These are phyloP conservation scores for Magnolia sinica DNA, from an alignment of 164 flowering plant species.

Conservation along the genomic window DNA sequence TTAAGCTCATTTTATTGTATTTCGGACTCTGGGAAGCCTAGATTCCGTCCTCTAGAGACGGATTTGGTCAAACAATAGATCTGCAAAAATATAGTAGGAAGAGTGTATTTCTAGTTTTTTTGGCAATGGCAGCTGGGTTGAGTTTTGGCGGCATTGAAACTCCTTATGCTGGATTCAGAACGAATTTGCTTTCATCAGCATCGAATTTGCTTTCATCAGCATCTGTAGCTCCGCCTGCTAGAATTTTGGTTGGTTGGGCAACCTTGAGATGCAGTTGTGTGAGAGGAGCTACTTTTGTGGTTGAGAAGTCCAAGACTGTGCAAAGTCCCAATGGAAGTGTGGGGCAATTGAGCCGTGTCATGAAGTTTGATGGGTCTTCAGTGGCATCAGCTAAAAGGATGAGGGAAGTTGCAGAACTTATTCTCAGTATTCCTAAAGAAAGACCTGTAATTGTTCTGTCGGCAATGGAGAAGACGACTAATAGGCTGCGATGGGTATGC, in stretches of 20 bases:
- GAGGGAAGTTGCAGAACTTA: slow-evolving; percentile 81
- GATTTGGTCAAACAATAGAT: background rate
- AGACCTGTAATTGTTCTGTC: slow-evolving; percentile 90
- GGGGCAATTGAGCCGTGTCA: slow-evolving; percentile 61
- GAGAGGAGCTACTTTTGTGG: slow-evolving; percentile 25
- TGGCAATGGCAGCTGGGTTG: slow-evolving; percentile 42
- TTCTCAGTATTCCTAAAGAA: slow-evolving; percentile 71
- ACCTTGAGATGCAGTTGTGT: slow-evolving; percentile 29
- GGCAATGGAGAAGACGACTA: slow-evolving; percentile 97
- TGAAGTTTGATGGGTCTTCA: slow-evolving; percentile 98
- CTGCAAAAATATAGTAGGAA: background rate
- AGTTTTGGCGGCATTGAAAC: slow-evolving; percentile 34
- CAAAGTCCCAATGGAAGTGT: slow-evolving; percentile 21
- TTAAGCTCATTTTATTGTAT: background rate
- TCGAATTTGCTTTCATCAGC: slow-evolving; percentile 13
- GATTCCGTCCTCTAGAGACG: background rate
- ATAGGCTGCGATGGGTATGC: slow-evolving; percentile 69
- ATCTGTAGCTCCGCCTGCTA: slow-evolving; percentile 17
- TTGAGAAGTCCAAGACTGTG: slow-evolving; percentile 28
- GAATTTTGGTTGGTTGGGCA: slow-evolving; percentile 9
- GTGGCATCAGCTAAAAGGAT: slow-evolving; percentile 83
- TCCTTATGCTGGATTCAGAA: slow-evolving; percentile 10
- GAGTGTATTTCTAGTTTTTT: background rate
- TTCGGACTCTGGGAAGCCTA: background rate
- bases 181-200: slow-evolving; percentile 5